phyloP scores from a whole-genome alignment of 129 eudicot species.

The Tagetes erecta region DNA sequence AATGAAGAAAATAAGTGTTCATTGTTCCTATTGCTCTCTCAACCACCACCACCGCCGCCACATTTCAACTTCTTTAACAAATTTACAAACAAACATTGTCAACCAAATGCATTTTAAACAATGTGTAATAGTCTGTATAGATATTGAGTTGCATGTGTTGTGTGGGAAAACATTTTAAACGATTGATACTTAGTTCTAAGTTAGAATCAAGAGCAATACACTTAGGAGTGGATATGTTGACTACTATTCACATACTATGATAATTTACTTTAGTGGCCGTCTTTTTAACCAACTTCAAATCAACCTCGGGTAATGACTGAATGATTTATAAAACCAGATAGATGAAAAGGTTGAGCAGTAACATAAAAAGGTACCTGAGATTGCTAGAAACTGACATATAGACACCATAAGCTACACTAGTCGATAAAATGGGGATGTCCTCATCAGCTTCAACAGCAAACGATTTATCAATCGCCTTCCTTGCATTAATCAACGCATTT shows the following conservation, averaged over 20 bases:
- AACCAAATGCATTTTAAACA: too few relatives aligned
- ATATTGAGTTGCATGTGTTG: background rate
- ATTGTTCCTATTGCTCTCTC: too few relatives aligned
- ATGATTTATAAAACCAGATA: background rate
- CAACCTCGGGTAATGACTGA: background rate
- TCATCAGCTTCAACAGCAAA: conserved; percentile 81
- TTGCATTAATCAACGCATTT: conserved; percentile 60
- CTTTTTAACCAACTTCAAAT: conserved; percentile 7
- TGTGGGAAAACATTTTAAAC: background rate
- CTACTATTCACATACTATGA: background rate
- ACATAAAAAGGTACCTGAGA: conserved; percentile 62
- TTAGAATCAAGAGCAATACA: background rate
- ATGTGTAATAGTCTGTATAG: background rate
- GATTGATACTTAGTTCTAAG: background rate
- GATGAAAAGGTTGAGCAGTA: background rate
- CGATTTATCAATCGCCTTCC: conserved; percentile 70
- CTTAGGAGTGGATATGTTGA: background rate
- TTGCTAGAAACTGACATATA: conserved; percentile 91
- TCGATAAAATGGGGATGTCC: conserved; percentile 67
- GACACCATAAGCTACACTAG: conserved; percentile 87
- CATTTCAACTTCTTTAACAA: background rate
- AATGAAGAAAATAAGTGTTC: background rate
- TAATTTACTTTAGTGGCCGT: conserved; percentile 2
- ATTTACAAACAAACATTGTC: too few relatives aligned
- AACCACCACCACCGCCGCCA: too few relatives aligned